Evolutionary conservation across 2,329 filamentous ascomycete species (phyloP).

Genomic region (Capronia americana): DNA sequence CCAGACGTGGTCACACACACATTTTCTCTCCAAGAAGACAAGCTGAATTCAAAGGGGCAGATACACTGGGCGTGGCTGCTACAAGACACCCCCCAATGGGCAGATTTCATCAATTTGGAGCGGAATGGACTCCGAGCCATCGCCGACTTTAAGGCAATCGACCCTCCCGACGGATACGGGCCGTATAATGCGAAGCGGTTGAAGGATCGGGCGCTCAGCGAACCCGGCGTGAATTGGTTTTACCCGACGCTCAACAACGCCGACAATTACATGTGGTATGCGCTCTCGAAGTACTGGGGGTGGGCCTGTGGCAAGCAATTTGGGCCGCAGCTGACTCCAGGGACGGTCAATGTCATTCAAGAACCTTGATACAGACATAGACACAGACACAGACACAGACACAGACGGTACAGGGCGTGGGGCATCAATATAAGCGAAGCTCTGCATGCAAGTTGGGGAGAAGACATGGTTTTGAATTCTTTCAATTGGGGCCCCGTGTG

Average conservation of each 20-base stretch:
- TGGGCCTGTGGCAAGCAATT: slow-evolving; percentile 1
- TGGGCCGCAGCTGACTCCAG: too few relatives aligned
- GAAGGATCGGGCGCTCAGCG: not conserved
- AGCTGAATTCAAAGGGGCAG: not conserved
- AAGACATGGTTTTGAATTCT: too few relatives aligned
- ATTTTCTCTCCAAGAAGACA: too few relatives aligned
- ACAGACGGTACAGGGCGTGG: too few relatives aligned
- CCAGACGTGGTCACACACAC: too few relatives aligned
- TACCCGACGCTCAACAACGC: slow-evolving; percentile 15
- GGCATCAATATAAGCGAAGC: too few relatives aligned
- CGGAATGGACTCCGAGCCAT: not conserved
- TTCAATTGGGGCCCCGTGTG: too few relatives aligned
- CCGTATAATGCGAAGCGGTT: not conserved
- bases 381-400: too few relatives aligned
- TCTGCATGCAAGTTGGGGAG: too few relatives aligned
- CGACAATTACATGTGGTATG: slow-evolving; percentile 15
- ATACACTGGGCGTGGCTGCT: not conserved
- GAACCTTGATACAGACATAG: too few relatives aligned
- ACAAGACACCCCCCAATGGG: slow-evolving; percentile 4
- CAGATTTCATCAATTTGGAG: not conserved
- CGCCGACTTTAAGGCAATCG: not conserved
- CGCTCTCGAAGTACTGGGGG: slow-evolving; percentile 9
- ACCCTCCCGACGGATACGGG: slow-evolving; percentile 1
- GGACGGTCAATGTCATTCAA: too few relatives aligned
- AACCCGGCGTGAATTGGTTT: not conserved